phyloP scores from a whole-genome alignment of 2,329 filamentous ascomycete genomes.

The Aspergillus oerlinghausenensis region DNA sequence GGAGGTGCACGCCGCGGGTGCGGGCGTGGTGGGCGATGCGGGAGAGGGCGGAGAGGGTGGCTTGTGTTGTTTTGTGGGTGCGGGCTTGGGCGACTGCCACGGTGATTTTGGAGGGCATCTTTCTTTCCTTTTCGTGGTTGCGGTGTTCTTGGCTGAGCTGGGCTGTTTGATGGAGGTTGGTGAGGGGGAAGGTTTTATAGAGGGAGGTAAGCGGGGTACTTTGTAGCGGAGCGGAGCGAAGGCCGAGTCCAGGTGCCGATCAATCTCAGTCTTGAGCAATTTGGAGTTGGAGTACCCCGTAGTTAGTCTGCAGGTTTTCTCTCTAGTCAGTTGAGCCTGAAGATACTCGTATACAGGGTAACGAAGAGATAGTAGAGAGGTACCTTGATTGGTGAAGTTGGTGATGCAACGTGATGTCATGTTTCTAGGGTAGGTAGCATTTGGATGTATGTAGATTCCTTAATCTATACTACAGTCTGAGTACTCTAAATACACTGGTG shows the following conservation, averaged over 20 bases:
- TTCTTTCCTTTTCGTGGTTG: neutral
- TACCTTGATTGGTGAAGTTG: too few relatives aligned
- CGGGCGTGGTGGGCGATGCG: conserved; percentile 61
- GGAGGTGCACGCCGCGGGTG: conserved; percentile 56
- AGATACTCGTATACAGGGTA: neutral
- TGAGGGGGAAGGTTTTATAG: neutral
- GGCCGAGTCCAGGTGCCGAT: neutral
- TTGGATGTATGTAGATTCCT: too few relatives aligned
- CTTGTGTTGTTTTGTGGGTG: conserved; percentile 37
- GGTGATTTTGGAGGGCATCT: conserved; percentile 39
- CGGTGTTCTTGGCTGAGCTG: neutral
- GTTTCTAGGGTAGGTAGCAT: too few relatives aligned
- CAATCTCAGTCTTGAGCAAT: too few relatives aligned
- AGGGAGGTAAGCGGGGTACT: neutral
- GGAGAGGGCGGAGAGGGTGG: conserved; percentile 65
- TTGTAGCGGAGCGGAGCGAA: neutral
- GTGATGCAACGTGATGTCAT: too few relatives aligned
- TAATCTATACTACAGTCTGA: neutral
- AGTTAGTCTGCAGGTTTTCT: too few relatives aligned
- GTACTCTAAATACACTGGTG: neutral
- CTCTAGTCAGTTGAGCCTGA: too few relatives aligned
- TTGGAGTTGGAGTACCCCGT: too few relatives aligned
- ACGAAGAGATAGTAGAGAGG: too few relatives aligned
- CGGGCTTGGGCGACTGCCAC: conserved; percentile 46
- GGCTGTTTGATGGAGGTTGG: neutral